Evolutionary conservation across 164 flowering plant genomes (phyloP).

Genomic region (Tinospora cordifolia): DNA sequence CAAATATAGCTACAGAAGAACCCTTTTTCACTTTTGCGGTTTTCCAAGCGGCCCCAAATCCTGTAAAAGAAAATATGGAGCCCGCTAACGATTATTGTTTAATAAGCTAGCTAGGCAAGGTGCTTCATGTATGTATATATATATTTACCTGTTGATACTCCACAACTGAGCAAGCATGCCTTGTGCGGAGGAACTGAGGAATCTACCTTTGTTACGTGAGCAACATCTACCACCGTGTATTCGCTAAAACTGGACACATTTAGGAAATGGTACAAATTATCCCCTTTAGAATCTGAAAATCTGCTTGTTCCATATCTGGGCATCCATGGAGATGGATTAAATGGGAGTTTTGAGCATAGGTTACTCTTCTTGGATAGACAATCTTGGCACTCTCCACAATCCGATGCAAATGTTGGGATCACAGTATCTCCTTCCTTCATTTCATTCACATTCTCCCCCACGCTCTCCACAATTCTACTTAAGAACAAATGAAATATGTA

Average conservation of each 20-base stretch:
- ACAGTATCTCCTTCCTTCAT: conserved; percentile 49
- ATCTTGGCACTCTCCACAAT: conserved; percentile 50
- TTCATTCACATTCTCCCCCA: conserved; percentile 50
- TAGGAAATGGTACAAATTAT: conserved; percentile 16
- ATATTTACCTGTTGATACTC: conserved; percentile 46
- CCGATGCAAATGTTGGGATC: conserved; percentile 37
- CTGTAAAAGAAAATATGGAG: conserved; percentile 24
- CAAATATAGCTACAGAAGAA: conserved; percentile 51
- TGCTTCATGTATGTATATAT: no score
- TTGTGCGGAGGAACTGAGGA: conserved; percentile 32
- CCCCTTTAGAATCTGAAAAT: conserved; percentile 37
- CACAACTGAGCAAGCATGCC: conserved; percentile 60
- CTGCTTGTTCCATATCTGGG: conserved; percentile 42
- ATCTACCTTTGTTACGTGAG: conserved; percentile 32
- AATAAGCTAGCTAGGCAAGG: background rate
- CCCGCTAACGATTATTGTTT: background rate
- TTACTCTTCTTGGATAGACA: conserved; percentile 49
- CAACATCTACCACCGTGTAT: conserved; percentile 51
- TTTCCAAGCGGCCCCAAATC: conserved; percentile 57
- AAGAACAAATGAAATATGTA: background rate
- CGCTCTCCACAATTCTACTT: conserved; percentile 54
- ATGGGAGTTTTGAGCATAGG: conserved; percentile 26
- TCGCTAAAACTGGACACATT: conserved; percentile 48
- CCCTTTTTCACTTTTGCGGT: conserved; percentile 40
- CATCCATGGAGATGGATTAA: conserved; percentile 15